phyloP scores from a whole-genome alignment of 768 basidiomycete species.

The Dacryopinax primogenitus region DNA sequence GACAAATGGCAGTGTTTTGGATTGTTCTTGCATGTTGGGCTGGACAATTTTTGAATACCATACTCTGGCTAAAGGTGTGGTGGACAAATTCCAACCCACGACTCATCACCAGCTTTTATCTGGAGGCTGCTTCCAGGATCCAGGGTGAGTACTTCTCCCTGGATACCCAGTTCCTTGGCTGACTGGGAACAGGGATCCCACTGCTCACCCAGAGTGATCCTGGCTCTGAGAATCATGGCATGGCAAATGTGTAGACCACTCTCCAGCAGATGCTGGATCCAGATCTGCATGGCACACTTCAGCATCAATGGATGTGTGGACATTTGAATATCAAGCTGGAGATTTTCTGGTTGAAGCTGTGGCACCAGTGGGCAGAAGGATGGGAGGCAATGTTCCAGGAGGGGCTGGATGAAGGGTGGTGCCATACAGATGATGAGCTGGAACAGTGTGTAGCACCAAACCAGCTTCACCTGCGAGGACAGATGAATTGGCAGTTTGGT shows the following conservation, averaged over 20 bases:
- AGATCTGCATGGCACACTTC: slow-evolving; percentile 26
- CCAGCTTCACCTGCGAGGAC: not conserved
- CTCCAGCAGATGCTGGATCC: slow-evolving; percentile 34
- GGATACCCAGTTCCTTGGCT: not conserved
- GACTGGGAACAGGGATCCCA: slow-evolving; percentile 22
- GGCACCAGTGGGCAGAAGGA: slow-evolving; percentile 24
- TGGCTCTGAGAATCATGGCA: slow-evolving; percentile 33
- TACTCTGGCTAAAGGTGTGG: not conserved
- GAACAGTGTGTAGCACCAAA: not conserved
- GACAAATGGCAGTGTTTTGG: slow-evolving; percentile 37
- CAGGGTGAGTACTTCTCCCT: not conserved
- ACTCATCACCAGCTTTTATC: not conserved
- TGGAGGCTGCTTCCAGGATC: not conserved
- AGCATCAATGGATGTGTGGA: slow-evolving; percentile 30
- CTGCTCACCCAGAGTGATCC: slow-evolving; percentile 35
- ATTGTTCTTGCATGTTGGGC: slow-evolving; percentile 24
- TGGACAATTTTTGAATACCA: slow-evolving; percentile 13
- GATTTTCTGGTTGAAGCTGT: slow-evolving; percentile 29
- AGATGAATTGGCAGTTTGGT: slow-evolving; percentile 24
- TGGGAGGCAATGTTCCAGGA: slow-evolving; percentile 29
- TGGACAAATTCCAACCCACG: slow-evolving; percentile 6
- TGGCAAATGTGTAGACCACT: slow-evolving; percentile 36
- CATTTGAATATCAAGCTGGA: slow-evolving; percentile 36
- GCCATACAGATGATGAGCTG: not conserved
- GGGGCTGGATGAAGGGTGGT: slow-evolving; percentile 22